These are phyloP conservation scores for Lagerstroemia fauriei DNA, from an alignment of 441 rosid species.

Conservation along the genomic window DNA sequence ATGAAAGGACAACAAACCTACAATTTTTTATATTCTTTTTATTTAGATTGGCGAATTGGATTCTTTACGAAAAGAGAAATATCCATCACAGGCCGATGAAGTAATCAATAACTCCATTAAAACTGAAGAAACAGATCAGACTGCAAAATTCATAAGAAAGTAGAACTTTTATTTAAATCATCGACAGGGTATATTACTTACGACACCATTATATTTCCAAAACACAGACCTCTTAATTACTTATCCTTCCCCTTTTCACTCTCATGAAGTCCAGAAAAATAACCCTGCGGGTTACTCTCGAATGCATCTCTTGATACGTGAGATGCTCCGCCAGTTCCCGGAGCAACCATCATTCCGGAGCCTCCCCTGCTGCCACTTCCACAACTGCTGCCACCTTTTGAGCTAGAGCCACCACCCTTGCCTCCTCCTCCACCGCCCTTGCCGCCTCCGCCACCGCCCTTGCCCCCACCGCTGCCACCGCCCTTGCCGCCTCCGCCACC, in stretches of 20 bases:
- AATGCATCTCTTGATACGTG: neutral
- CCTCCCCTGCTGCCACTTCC: neutral
- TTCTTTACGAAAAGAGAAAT: too few relatives aligned
- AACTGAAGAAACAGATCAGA: too few relatives aligned
- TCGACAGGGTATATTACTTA: too few relatives aligned
- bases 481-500: neutral
- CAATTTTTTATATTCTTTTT: too few relatives aligned
- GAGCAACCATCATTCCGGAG: neutral
- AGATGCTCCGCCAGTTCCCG: neutral
- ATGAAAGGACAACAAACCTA: too few relatives aligned
- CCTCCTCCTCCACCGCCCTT: neutral
- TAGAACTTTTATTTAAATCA: too few relatives aligned
- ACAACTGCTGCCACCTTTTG: neutral
- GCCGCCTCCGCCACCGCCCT: neutral
- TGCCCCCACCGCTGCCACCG: neutral
- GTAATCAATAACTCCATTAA: too few relatives aligned
- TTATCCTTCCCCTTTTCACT: neutral
- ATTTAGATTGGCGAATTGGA: too few relatives aligned
- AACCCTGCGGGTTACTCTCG: constrained; percentile 6
- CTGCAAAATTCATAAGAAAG: too few relatives aligned
- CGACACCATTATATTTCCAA: too few relatives aligned
- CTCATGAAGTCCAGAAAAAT: constrained; percentile 7
- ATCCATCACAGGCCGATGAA: too few relatives aligned
- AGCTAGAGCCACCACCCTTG: too few relatives aligned
- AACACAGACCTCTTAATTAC: neutral